These are phyloP conservation scores for Stipa capillata DNA, from an alignment of 176 grass and related monocot species.

Conservation along the genomic window DNA sequence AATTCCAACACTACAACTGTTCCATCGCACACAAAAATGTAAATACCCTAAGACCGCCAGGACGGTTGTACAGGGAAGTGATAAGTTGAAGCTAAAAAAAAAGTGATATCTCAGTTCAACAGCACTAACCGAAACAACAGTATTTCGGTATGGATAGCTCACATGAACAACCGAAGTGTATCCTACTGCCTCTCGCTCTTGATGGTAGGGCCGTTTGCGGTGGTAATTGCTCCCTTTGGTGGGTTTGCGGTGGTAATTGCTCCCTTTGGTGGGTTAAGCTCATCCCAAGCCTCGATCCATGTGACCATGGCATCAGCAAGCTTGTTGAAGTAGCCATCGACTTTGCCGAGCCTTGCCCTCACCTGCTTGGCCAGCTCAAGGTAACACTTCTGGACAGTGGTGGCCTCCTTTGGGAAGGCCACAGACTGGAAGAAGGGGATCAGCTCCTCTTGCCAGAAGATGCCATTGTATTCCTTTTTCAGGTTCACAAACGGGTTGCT, in stretches of 20 bases:
- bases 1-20: slow-evolving; percentile 20
- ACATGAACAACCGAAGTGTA: neutral
- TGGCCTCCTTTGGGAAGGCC: slow-evolving; percentile 41
- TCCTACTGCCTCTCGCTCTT: slow-evolving; percentile 20
- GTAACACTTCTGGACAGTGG: slow-evolving; percentile 52
- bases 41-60: neutral
- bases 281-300: slow-evolving; percentile 72
- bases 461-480: slow-evolving; percentile 66
- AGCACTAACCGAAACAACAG: slow-evolving; percentile 16
- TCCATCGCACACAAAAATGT: neutral
- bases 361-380: slow-evolving; percentile 55
- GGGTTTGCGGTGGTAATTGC: neutral
- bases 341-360: slow-evolving; percentile 34
- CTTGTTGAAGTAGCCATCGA: slow-evolving; percentile 62
- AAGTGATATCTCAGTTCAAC: slow-evolving; percentile 24
- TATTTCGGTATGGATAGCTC: slow-evolving; percentile 14
- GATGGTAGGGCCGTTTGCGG: neutral
- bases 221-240: too few species aligned
- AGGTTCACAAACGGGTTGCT: slow-evolving; percentile 65
- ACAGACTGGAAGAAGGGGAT: slow-evolving; percentile 65
- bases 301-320: slow-evolving; percentile 61
- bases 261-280: slow-evolving; percentile 46
- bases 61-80: neutral
- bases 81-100: slow-evolving; percentile 16
- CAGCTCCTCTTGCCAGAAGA: slow-evolving; percentile 72